Conservation (phyloP, 331 rosid genomes). For the Erythrophleum ivorense region DNA sequence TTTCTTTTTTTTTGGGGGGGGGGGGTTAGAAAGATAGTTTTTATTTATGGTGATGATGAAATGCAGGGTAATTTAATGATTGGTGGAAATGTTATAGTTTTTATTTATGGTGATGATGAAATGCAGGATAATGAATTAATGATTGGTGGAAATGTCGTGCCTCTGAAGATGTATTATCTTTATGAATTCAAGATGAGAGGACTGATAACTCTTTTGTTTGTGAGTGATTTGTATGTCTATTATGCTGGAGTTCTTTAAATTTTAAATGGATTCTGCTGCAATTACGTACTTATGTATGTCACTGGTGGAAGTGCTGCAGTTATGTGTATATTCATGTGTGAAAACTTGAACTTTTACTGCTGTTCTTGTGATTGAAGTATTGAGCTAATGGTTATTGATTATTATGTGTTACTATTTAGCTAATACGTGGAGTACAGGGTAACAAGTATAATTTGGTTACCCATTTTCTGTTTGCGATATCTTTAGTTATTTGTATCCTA, state of each 20-base stretch:
- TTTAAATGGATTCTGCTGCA: conserved; percentile 35
- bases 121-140: conserved; percentile 48
- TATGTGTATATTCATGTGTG: conserved; percentile 15
- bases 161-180: conserved; percentile 26
- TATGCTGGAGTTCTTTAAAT: neutral
- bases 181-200: conserved; percentile 27
- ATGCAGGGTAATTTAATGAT: too few relatives aligned
- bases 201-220: conserved; percentile 29
- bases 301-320: conserved; percentile 14
- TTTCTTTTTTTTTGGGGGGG: neutral
- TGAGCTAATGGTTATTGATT: neutral
- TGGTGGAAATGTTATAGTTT: neutral
- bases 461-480: neutral
- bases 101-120: conserved; percentile 16
- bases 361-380: conserved; percentile 1
- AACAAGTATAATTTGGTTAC: neutral
- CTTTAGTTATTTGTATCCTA: neutral
- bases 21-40: neutral
- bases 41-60: too few relatives aligned
- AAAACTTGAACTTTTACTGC: conserved; percentile 23
- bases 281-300: conserved; percentile 18
- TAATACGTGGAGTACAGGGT: neutral
- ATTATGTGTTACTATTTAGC: neutral
- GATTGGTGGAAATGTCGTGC: conserved; percentile 22
- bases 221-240: conserved; percentile 40